phyloP scores from a whole-genome alignment of 768 basidiomycete genomes.

The Fomitopsis pulvina region DNA sequence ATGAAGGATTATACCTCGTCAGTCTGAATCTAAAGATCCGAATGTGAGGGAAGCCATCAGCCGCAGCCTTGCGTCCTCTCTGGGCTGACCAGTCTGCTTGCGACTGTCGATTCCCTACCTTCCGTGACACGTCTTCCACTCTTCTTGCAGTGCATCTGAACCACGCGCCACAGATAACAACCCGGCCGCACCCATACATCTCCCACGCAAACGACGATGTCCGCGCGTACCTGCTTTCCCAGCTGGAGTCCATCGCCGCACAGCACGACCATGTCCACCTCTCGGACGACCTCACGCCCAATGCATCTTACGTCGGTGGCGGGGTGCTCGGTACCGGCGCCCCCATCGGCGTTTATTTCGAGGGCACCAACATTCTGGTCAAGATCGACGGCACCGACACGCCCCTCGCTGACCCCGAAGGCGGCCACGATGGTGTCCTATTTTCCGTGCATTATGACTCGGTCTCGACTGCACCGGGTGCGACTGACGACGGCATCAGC shows the following conservation, averaged over 20 bases:
- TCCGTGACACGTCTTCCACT: too few species aligned
- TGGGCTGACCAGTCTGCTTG: too few species aligned
- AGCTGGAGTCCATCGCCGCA: slow-evolving; percentile 41
- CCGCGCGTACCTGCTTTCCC: slow-evolving; percentile 48
- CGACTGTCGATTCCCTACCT: too few species aligned
- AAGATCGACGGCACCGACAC: slow-evolving; percentile 49
- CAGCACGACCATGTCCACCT: slow-evolving; percentile 41
- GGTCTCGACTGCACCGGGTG: slow-evolving; percentile 67
- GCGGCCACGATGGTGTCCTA: slow-evolving; percentile 40
- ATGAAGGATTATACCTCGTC: too few species aligned
- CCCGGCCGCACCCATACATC: slow-evolving; percentile 70
- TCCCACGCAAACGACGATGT: slow-evolving; percentile 72
- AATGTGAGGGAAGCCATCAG: too few species aligned
- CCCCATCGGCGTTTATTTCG: slow-evolving; percentile 41
- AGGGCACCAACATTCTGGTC: slow-evolving; percentile 62
- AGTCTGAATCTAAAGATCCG: too few species aligned
- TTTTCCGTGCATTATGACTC: slow-evolving; percentile 84
- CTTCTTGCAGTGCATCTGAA: not conserved
- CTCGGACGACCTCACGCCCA: slow-evolving; percentile 42
- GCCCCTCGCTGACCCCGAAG: slow-evolving; percentile 15
- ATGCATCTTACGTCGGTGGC: slow-evolving; percentile 33
- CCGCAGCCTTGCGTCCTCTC: too few species aligned
- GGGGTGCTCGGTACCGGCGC: not conserved
- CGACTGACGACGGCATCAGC: slow-evolving; percentile 76
- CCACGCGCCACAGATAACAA: slow-evolving; percentile 43